Evolutionary conservation across 345 rosid genomes (phyloP).

Genomic region (Melastoma malabathricum): DNA sequence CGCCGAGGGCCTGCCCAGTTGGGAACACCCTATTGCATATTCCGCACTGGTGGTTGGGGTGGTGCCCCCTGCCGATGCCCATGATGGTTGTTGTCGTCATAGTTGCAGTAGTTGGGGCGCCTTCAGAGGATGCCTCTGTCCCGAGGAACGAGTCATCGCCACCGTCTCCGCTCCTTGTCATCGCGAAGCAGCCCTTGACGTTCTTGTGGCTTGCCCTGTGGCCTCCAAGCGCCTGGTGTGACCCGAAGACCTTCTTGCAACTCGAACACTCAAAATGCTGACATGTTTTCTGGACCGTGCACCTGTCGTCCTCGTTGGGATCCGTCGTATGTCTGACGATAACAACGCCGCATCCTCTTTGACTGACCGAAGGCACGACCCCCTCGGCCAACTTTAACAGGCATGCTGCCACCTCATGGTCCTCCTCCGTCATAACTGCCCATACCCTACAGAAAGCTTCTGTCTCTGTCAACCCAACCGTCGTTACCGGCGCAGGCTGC

Average conservation of each 20-base stretch:
- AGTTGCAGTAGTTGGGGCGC: background rate
- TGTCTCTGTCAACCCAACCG: background rate
- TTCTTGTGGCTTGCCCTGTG: conserved; percentile 84
- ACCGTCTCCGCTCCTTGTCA: conserved; percentile 21
- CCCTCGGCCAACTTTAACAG: conserved; percentile 40
- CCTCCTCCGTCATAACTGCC: conserved; percentile 31
- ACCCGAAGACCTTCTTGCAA: conserved; percentile 74
- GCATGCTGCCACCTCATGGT: conserved; percentile 57
- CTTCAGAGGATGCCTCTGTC: no score
- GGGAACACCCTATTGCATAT: conserved; percentile 10
- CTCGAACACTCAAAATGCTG: conserved; percentile 52
- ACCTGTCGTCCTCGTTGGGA: no score
- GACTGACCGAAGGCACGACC: background rate
- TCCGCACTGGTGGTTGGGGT: background rate
- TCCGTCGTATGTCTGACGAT: no score
- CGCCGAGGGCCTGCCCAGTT: conserved; percentile 24
- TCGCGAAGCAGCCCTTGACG: conserved; percentile 68
- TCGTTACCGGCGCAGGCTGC: conserved; percentile 6
- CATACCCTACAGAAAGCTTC: background rate
- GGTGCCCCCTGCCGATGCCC: no score
- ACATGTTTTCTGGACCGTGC: no score
- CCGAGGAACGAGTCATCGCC: background rate
- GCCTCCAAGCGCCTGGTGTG: conserved; percentile 86
- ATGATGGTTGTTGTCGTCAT: background rate
- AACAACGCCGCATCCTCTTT: background rate